Conservation (phyloP, 1,284 basidiomycete species). For the Trametes pubescens region DNA sequence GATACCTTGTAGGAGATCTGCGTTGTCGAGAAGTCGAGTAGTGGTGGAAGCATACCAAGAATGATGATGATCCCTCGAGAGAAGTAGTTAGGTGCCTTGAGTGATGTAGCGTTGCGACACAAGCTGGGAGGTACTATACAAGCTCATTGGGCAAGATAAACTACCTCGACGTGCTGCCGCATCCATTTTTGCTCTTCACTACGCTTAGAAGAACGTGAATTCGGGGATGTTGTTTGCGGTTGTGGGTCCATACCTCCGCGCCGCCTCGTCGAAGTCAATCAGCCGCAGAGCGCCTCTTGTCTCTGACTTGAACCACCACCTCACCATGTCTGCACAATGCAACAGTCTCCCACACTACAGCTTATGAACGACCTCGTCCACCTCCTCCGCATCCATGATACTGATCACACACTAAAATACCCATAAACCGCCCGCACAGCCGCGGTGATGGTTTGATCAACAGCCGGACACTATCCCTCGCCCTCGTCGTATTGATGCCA, state of each 20-base stretch:
- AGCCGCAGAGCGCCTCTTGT: conserved; percentile 2
- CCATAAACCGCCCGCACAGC: conserved; percentile 11
- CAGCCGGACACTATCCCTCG: not conserved
- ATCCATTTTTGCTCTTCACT: too few species aligned
- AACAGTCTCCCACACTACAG: not conserved
- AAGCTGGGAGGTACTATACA: not conserved
- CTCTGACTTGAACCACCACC: not conserved
- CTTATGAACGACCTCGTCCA: not conserved
- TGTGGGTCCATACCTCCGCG: conserved; percentile 23
- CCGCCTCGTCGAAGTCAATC: too few species aligned
- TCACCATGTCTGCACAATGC: not conserved
- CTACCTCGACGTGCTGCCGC: too few species aligned
- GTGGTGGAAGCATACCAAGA: not conserved
- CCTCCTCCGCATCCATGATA: not conserved
- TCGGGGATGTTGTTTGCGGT: conserved; percentile 12
- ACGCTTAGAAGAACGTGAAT: not conserved
- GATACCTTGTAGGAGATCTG: conserved; percentile 9
- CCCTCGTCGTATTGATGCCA: not conserved
- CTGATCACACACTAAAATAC: not conserved
- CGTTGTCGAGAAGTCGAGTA: conserved; percentile 2
- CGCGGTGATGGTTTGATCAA: conserved; percentile 17
- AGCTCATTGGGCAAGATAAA: too few species aligned
- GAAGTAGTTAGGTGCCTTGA: not conserved
- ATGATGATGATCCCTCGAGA: conserved; percentile 4
- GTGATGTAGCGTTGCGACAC: not conserved